phyloP scores from a whole-genome alignment of 164 flowering plant species.

The Vitis riparia region DNA sequence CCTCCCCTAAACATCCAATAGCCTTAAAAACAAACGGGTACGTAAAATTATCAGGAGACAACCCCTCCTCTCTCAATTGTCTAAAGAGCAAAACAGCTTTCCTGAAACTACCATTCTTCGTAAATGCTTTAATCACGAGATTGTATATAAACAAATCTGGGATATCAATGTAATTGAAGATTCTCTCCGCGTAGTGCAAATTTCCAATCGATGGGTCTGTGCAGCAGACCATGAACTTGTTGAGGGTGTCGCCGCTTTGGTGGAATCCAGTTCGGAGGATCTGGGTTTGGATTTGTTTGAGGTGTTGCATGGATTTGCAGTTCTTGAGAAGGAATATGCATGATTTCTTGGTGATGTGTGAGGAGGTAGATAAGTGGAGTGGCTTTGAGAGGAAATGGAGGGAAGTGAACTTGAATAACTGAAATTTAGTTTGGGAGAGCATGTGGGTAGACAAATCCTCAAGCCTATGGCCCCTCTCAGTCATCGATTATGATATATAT shows the following conservation, averaged over 20 bases:
- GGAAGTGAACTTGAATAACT: constrained; percentile 6
- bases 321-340: constrained; percentile 42
- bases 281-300: constrained; percentile 60
- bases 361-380: constrained; percentile 8
- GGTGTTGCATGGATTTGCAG: constrained; percentile 54
- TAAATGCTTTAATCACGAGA: constrained; percentile 56
- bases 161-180: constrained; percentile 32
- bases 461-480: too few relatives aligned
- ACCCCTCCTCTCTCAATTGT: constrained; percentile 38
- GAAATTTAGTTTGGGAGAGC: not conserved
- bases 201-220: constrained; percentile 42
- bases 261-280: constrained; percentile 47
- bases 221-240: constrained; percentile 58
- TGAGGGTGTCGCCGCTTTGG: constrained; percentile 37
- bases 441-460: not conserved
- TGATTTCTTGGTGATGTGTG: constrained; percentile 27
- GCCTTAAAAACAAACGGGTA: constrained; percentile 83
- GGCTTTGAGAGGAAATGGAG: constrained; percentile 12
- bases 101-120: constrained; percentile 34
- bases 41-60: constrained; percentile 71
- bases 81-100: constrained; percentile 42
- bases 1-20: constrained; percentile 44
- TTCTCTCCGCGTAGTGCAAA: constrained; percentile 46
- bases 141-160: constrained; percentile 59
- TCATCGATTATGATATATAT: too few relatives aligned